phyloP scores from a whole-genome alignment of 345 rosid species.

The Trapa incisa region DNA sequence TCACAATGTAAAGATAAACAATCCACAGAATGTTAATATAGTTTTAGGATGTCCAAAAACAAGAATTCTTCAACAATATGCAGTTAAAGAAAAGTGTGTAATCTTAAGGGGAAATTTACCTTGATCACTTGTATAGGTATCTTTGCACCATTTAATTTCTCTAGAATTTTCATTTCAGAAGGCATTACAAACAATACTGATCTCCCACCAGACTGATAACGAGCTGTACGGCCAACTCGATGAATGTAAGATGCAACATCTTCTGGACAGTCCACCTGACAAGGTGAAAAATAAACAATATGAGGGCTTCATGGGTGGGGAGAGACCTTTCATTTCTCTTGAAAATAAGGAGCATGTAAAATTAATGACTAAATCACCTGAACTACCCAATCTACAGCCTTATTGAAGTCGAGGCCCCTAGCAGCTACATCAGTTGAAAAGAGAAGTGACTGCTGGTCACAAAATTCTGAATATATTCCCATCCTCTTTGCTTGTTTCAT shows the following conservation, averaged over 20 bases:
- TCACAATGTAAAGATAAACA: background rate
- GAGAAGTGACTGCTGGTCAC: slow-evolving; percentile 69
- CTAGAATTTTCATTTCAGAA: slow-evolving; percentile 87
- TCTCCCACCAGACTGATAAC: slow-evolving; percentile 58
- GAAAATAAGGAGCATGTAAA: background rate
- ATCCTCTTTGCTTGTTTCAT: slow-evolving; percentile 81
- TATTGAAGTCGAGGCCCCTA: slow-evolving; percentile 91
- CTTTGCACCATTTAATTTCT: slow-evolving; percentile 62
- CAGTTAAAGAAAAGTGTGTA: slow-evolving; percentile 1
- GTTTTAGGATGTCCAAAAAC: background rate
- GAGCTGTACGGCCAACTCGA: slow-evolving; percentile 97
- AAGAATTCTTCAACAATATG: background rate
- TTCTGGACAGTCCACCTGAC: slow-evolving; percentile 88
- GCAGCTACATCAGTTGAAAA: slow-evolving; percentile 89
- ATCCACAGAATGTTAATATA: background rate
- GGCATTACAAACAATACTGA: slow-evolving; percentile 76
- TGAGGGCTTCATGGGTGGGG: background rate
- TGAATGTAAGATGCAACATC: slow-evolving; percentile 87
- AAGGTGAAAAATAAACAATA: slow-evolving; percentile 7
- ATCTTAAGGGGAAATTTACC: slow-evolving; percentile 22
- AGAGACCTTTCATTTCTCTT: background rate
- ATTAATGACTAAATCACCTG: slow-evolving; percentile 41
- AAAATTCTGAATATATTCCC: slow-evolving; percentile 77
- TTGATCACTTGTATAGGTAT: slow-evolving; percentile 58
- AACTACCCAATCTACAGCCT: slow-evolving; percentile 93